phyloP scores from a whole-genome alignment of 1,139 yeast genomes.

The Protomyces gravidus region DNA sequence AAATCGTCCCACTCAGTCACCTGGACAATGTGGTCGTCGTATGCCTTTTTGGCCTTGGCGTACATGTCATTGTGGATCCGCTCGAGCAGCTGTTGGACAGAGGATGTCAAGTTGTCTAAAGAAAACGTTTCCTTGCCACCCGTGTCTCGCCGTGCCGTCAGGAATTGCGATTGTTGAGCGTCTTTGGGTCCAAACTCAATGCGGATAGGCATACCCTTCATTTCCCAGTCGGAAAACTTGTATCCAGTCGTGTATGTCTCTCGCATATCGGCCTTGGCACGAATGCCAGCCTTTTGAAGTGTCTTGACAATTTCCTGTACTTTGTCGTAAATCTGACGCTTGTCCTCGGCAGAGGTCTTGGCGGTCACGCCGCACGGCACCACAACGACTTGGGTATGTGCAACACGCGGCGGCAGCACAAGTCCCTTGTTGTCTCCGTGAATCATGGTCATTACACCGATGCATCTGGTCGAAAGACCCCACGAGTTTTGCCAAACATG shows the following conservation, averaged over 20 bases:
- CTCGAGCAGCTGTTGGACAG: conserved; percentile 71
- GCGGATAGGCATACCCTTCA: conserved; percentile 88
- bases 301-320: conserved; percentile 62
- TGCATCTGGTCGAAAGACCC: conserved; percentile 98
- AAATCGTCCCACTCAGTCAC: conserved; percentile 88
- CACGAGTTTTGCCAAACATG: conserved; percentile 96
- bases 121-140: conserved; percentile 67
- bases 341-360: conserved; percentile 73
- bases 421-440: conserved; percentile 98
- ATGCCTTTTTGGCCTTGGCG: conserved; percentile 71
- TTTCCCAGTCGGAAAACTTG: conserved; percentile 97
- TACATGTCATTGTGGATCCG: conserved; percentile 72
- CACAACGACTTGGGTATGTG: conserved; percentile 84
- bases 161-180: conserved; percentile 68
- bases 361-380: conserved; percentile 93
- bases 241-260: conserved; percentile 97
- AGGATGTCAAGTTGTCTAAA: conserved; percentile 60
- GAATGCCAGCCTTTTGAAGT: conserved; percentile 54
- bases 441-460: conserved; percentile 98
- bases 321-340: conserved; percentile 62
- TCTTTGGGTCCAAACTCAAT: conserved; percentile 96
- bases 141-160: conserved; percentile 90
- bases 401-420: conserved; percentile 95
- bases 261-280: conserved; percentile 82
- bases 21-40: conserved; percentile 73